Conservation (phyloP, 805 yeast genomes). For the Kuraishia cidri region DNA sequence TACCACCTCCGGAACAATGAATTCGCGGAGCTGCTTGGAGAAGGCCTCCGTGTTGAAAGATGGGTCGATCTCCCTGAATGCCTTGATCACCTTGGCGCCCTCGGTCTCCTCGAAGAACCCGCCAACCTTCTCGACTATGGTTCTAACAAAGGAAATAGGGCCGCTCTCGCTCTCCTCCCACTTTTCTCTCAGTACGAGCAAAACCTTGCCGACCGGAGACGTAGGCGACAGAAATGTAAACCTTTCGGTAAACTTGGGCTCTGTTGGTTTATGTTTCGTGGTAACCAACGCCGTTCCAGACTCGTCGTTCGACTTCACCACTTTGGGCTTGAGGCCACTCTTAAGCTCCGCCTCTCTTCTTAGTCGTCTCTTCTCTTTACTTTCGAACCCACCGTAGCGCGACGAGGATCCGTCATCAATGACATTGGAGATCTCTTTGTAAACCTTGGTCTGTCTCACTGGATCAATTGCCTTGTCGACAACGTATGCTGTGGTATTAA, state of each 20-base stretch:
- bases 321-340: slow-evolving; percentile 52
- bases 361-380: slow-evolving; percentile 69
- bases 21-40: slow-evolving; percentile 78
- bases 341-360: slow-evolving; percentile 60
- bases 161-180: slow-evolving; percentile 97
- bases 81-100: slow-evolving; percentile 82
- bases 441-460: slow-evolving; percentile 80
- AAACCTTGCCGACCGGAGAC: slow-evolving; percentile 58
- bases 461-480: slow-evolving; percentile 91
- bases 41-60: slow-evolving; percentile 72
- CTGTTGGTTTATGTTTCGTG: slow-evolving; percentile 72
- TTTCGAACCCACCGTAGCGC: slow-evolving; percentile 86
- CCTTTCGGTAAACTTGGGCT: slow-evolving; percentile 55
- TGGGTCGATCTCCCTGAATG: slow-evolving; percentile 87
- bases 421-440: slow-evolving; percentile 80
- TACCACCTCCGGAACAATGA: slow-evolving; percentile 87
- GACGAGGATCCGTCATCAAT: slow-evolving; percentile 88
- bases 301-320: slow-evolving; percentile 67
- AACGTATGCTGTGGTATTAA: slow-evolving; percentile 71
- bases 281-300: slow-evolving; percentile 81
- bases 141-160: slow-evolving; percentile 70
- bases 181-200: slow-evolving; percentile 52
- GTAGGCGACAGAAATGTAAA: slow-evolving; percentile 60
- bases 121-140: slow-evolving; percentile 69
- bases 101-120: slow-evolving; percentile 95